These are phyloP conservation scores for Pezicula rhizophila DNA, from an alignment of 2,329 filamentous ascomycete species.

Conservation along the genomic window DNA sequence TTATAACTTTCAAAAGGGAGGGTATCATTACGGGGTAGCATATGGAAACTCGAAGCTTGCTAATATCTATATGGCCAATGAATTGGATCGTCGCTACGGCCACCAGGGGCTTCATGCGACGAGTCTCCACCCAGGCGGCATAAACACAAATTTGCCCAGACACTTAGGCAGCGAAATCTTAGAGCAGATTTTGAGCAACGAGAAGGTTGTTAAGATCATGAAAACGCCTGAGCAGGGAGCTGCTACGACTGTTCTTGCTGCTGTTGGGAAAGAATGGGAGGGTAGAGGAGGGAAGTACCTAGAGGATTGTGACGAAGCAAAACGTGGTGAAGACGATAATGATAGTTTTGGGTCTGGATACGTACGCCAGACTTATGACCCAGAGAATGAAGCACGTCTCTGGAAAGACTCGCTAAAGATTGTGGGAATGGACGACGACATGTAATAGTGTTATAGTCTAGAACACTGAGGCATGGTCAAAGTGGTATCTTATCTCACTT, in stretches of 20 bases:
- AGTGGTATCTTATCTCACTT: neutral
- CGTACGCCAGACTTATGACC: conserved; percentile 28
- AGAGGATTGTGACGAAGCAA: conserved; percentile 29
- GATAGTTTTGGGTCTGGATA: conserved; percentile 12
- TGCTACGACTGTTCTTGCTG: conserved; percentile 35
- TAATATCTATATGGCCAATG: conserved; percentile 38
- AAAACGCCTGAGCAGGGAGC: conserved; percentile 21
- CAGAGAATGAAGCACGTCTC: conserved; percentile 30
- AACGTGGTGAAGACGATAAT: conserved; percentile 5
- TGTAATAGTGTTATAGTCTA: neutral
- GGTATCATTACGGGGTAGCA: conserved; percentile 31
- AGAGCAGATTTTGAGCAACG: neutral
- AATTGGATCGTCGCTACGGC: conserved; percentile 38
- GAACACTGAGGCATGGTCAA: neutral
- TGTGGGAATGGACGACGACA: conserved; percentile 14
- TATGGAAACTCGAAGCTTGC: conserved; percentile 39
- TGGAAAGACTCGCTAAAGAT: conserved; percentile 32
- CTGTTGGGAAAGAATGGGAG: conserved; percentile 20
- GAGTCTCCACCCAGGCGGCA: conserved; percentile 35
- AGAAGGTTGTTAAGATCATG: neutral
- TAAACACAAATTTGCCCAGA: conserved; percentile 22
- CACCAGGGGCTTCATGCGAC: conserved; percentile 30
- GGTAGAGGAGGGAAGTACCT: conserved; percentile 41
- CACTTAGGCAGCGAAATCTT: conserved; percentile 12
- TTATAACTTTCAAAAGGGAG: conserved; percentile 17